Evolutionary conservation across 2,329 filamentous ascomycete genomes (phyloP).

Genomic region (Ophiostoma quercus): DNA sequence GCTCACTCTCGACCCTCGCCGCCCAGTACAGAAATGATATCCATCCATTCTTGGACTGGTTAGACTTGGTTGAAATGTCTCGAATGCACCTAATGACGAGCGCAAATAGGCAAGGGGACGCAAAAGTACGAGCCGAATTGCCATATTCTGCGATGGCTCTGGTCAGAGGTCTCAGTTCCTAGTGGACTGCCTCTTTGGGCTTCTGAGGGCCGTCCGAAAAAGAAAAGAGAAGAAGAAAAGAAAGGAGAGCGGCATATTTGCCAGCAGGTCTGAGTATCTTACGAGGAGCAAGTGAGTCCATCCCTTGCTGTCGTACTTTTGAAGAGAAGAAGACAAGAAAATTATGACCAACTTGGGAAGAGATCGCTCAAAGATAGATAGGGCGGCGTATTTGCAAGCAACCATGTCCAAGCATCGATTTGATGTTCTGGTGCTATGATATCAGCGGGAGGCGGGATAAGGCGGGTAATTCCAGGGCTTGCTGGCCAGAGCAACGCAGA

Average conservation of each 20-base stretch:
- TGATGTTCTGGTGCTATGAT: neutral
- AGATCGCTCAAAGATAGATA: neutral
- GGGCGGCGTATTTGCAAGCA: neutral
- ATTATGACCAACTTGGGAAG: neutral
- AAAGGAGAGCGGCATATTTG: neutral
- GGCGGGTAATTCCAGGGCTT: neutral
- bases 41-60: slow-evolving; percentile 2
- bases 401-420: neutral
- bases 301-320: slow-evolving; percentile 12
- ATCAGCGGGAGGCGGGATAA: neutral
- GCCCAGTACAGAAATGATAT: neutral
- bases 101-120: slow-evolving; percentile 6
- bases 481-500: neutral
- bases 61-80: neutral
- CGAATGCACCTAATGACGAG: neutral
- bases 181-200: slow-evolving; percentile 6
- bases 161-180: neutral
- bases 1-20: neutral
- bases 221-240: neutral
- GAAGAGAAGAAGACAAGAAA: neutral
- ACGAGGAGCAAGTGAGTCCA: neutral
- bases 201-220: neutral
- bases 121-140: slow-evolving; percentile 9
- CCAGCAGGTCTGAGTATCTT: slow-evolving; percentile 9
- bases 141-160: neutral